phyloP scores from a whole-genome alignment of 2,329 filamentous ascomycete genomes.

The Microascus cirrosus region DNA sequence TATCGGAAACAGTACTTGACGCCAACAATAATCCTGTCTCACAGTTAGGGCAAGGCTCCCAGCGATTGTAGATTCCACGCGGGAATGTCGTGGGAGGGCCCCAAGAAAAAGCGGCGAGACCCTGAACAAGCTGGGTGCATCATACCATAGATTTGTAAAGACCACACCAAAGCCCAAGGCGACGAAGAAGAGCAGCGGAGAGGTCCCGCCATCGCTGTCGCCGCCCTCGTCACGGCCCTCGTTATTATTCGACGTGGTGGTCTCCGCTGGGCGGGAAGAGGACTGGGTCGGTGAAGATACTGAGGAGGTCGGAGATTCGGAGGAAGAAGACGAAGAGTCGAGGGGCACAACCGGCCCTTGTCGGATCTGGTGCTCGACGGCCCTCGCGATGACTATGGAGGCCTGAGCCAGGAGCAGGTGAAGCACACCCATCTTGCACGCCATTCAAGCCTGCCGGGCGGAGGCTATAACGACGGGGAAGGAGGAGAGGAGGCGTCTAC shows the following conservation, averaged over 20 bases:
- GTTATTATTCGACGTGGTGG: conserved; percentile 9
- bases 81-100: background rate
- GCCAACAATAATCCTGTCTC: conserved; percentile 88
- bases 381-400: conserved; percentile 23
- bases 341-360: conserved; percentile 3
- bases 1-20: conserved; percentile 99
- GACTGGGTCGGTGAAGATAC: conserved; percentile 12
- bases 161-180: conserved; percentile 95
- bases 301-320: conserved; percentile 13
- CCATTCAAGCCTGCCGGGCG: background rate
- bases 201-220: conserved; percentile 20
- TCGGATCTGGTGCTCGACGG: conserved; percentile 11
- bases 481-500: background rate
- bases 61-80: background rate
- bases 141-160: conserved; percentile 96
- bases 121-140: background rate
- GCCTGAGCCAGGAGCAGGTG: conserved; percentile 24
- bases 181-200: conserved; percentile 65
- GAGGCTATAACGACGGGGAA: background rate
- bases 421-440: conserved; percentile 21
- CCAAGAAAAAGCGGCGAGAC: background rate
- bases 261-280: conserved; percentile 7
- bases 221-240: conserved; percentile 7
- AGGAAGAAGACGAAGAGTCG: conserved; percentile 10
- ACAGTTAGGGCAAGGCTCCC: conserved; percentile 5